Evolutionary conservation across 225 moss, liverwort and hornwort genomes (phyloP).

Genomic region (Straminergon stramineum): DNA sequence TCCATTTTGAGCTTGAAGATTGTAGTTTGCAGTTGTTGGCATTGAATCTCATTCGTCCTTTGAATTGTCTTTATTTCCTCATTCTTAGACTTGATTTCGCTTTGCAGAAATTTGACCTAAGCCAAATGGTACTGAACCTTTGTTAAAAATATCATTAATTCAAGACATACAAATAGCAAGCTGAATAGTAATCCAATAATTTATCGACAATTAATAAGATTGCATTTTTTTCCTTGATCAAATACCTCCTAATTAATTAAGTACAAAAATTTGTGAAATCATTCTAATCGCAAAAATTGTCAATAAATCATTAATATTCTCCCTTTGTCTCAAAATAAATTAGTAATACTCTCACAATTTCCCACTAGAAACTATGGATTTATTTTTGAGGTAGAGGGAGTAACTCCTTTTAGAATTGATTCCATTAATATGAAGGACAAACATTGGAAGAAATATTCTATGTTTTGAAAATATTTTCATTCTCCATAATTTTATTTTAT

Average conservation of each 20-base stretch:
- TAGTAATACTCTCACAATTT: rapidly evolving
- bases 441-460: background rate
- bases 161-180: background rate
- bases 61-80: slow-evolving; percentile 16
- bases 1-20: slow-evolving; percentile 25
- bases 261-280: background rate
- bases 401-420: rapidly evolving
- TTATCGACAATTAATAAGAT: too few species aligned
- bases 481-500: background rate
- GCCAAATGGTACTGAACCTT: background rate
- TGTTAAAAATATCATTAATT: background rate
- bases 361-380: rapidly evolving
- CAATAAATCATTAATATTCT: background rate
- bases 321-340: background rate
- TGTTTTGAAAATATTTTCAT: background rate
- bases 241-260: too few species aligned
- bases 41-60: slow-evolving; percentile 6
- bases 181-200: rapidly evolving
- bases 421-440: background rate
- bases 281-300: background rate
- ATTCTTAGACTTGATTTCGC: slow-evolving; percentile 4
- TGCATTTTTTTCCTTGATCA: too few species aligned
- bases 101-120: background rate
- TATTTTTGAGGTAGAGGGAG: background rate
- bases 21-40: slow-evolving; percentile 5